Conservation (phyloP, 768 basidiomycete species). For the Kwoniella heveanensis region DNA sequence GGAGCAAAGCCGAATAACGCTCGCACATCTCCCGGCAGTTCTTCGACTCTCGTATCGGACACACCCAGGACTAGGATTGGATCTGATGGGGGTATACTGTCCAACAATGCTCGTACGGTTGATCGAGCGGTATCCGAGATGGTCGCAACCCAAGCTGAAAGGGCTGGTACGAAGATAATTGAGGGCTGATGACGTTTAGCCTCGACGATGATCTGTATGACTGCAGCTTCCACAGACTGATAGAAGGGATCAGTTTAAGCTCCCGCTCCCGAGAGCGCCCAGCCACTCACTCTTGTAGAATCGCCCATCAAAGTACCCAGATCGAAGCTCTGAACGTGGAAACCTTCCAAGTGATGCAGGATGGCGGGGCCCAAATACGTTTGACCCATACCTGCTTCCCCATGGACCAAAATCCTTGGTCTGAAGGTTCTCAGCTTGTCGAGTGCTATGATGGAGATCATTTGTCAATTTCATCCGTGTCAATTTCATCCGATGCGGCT, state of each 20-base stretch:
- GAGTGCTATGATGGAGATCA: constrained; percentile 67
- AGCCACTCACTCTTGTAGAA: constrained; percentile 73
- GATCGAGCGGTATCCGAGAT: constrained; percentile 80
- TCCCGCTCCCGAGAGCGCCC: constrained; percentile 7
- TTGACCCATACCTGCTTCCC: constrained; percentile 86
- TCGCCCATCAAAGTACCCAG: constrained; percentile 85
- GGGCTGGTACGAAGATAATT: constrained; percentile 89
- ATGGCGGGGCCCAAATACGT: constrained; percentile 84
- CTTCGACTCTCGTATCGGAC: constrained; percentile 72
- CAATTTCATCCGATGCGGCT: not conserved
- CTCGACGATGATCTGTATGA: constrained; percentile 93
- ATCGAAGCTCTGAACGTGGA: constrained; percentile 91
- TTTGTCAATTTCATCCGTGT: not conserved
- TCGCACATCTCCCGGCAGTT: constrained; percentile 78
- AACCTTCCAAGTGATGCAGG: constrained; percentile 91
- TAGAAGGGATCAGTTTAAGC: not conserved
- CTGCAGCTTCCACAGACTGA: constrained; percentile 87
- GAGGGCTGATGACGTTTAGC: constrained; percentile 97
- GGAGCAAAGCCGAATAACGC: constrained; percentile 82
- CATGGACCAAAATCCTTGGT: constrained; percentile 81
- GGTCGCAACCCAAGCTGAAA: constrained; percentile 79
- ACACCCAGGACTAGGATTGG: constrained; percentile 90
- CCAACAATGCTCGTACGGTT: constrained; percentile 86
- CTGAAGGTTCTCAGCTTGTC: constrained; percentile 87
- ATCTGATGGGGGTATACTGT: constrained; percentile 85